Base-by-base conservation (phyloP, 306 rosid genomes). In the Abrus precatorius region DNA sequence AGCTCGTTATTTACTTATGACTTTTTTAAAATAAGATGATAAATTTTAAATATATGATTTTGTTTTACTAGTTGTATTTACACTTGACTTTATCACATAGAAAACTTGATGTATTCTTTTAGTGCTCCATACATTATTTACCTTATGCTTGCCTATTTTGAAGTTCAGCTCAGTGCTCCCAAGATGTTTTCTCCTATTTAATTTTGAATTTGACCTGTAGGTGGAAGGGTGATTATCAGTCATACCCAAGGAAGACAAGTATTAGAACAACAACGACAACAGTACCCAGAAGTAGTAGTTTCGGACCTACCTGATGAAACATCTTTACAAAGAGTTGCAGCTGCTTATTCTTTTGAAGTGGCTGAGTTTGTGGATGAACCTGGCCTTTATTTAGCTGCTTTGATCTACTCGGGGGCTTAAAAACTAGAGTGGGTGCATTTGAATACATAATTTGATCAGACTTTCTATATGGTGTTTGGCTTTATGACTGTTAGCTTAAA, bases 191-290 rank as follows among this genome's bases (percentile, higher is more conserved):
- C 33, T 44, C 78, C 32, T 54, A 57, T 55, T 56, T 45, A 56
- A 78, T 61, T 79, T 36, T n/a, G 55, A 47, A 70, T 72, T 80
- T 77, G 60, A 72, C 40, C 55, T 79, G 62, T 63, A 93, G 97
- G 97, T 76, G 97, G 93, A 80, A 90, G 94, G 82, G 72, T 95
- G 80, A 85, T 95, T 57, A 88, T 95, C 55, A 89, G 97, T 88
- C 97, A 95, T 85, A 97, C 98, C 30, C 86, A 88, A 69, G 97
- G 97, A 74, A 92, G 93, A 85, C 84, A 84, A 77, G 85, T 55
- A 63, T 85, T 92, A n/a, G 78, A 90, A 69, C 82, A 87, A 79
- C 93, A 92, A 71, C 85, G 85, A 55, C 72, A 88, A 75, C 88
- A 82, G 72, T 74, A 83, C 71, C 89, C 97, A 0, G 87, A 87